Base-by-base conservation (phyloP, 2,329 filamentous ascomycete genomes). In the Thermoascus crustaceus region DNA sequence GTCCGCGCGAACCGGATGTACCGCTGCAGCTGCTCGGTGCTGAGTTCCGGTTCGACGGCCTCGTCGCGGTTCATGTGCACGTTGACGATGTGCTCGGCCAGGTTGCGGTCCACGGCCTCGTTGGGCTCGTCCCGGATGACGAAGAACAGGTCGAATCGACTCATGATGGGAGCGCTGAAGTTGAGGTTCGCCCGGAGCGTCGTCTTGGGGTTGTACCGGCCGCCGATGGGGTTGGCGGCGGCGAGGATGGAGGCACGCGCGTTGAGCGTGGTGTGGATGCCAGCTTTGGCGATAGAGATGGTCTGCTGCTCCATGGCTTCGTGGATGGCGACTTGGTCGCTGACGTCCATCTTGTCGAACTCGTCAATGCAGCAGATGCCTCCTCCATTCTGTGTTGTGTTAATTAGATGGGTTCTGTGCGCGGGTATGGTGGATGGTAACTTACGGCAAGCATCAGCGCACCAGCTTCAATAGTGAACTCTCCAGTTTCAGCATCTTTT, bases 281-380 rank as follows among this genome's bases (percentile, higher is more conserved):
- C 91, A 4, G 91, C 91, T 66, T 98, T 98, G 41, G 91, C 89
- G 53, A 98, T 98, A 6, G 87, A 95, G 47, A 98, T 98, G 4
- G 91, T 98, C 65, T 98, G 91, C 69, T 98, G 91, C 75, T 98
- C 91, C 91, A 98, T 98, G 40, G 91, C 91, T 77, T 98, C 91
- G 74, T 98, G 91, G 54, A 98, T 98, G 46, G 91, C 91, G 37
- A 98, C 91, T 66, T 98, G 91, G 59, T 98, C 91, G 34, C 70
- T 79, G 43, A 98, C 84, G 53, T 98, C 91, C 91, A 98, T 98
- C 69, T 98, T 98, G 76, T 98, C 91, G 51, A 98, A 98, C 59
- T 98, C 91, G 57, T 98, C 91, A 57, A 98, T 98, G 40, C 87
- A 88, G 62, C 91, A 98, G 51, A 96, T 93, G 35, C 91, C 91